Conservation (phyloP, 345 rosid species). For the Lepidium africanum region DNA sequence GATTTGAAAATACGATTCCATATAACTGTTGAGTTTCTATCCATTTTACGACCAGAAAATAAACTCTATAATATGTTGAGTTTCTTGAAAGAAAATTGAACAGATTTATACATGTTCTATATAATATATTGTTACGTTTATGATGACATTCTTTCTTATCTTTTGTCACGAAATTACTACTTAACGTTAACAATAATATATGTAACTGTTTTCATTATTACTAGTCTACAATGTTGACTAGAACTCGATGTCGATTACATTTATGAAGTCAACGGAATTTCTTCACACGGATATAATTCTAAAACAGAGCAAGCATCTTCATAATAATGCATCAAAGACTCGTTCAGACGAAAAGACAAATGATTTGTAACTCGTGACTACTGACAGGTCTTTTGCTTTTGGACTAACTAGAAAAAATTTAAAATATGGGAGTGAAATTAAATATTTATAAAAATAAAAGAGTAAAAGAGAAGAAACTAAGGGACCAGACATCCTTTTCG, state of each 20-base stretch:
- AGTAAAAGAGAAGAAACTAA: not conserved
- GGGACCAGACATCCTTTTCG: not conserved
- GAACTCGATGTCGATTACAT: not conserved
- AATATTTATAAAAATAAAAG: not conserved
- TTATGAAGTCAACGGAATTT: not conserved
- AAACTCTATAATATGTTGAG: not conserved
- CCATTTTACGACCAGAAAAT: too few species aligned
- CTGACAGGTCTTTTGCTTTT: not conserved
- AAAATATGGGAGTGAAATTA: not conserved
- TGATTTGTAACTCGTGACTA: not conserved
- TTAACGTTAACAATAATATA: too few species aligned
- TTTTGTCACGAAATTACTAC: not conserved
- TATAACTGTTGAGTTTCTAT: too few species aligned
- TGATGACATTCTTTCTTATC: not conserved
- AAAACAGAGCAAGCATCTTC: conserved; percentile 5
- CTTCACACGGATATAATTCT: not conserved
- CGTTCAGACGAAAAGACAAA: not conserved
- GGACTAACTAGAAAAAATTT: not conserved
- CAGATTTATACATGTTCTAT: not conserved
- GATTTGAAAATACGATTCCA: too few species aligned
- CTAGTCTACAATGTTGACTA: not conserved
- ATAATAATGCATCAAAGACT: not conserved
- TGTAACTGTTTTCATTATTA: not conserved
- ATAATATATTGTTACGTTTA: not conserved
- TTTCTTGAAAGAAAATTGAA: not conserved